Evolutionary conservation across 768 basidiomycete species (phyloP).

Genomic region (Lentinula sp.): DNA sequence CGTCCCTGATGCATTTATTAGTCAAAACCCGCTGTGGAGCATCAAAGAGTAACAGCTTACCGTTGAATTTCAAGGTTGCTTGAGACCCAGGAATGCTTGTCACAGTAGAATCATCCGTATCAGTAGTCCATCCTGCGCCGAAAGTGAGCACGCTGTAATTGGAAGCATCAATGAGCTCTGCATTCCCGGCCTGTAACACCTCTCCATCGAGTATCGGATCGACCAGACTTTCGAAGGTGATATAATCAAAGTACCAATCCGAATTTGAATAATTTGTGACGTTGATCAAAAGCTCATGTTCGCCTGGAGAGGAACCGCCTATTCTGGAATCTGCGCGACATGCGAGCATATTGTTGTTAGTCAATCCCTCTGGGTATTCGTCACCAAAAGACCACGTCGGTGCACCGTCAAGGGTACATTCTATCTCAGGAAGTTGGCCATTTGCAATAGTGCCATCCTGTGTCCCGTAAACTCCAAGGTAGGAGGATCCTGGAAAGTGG

Average conservation of each 20-base stretch:
- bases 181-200: slow-evolving; percentile 1
- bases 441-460: neutral
- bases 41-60: neutral
- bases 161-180: neutral
- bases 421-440: neutral
- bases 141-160: slow-evolving; percentile 2
- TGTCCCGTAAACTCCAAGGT: neutral
- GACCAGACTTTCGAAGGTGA: neutral
- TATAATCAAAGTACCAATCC: slow-evolving; percentile 2
- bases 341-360: neutral
- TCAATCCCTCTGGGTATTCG: neutral
- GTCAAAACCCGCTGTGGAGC: neutral
- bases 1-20: neutral
- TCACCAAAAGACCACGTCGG: neutral
- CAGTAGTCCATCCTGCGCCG: neutral
- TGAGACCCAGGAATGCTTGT: neutral
- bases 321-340: neutral
- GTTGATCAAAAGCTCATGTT: slow-evolving; percentile 3
- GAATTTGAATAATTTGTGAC: neutral
- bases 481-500: neutral
- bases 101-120: neutral
- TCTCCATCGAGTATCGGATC: neutral
- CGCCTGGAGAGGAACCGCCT: neutral
- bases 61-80: neutral
- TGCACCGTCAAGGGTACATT: neutral